Evolutionary conservation across 1,284 basidiomycete species (phyloP).

Genomic region (Ceratobasidium papillatum): DNA sequence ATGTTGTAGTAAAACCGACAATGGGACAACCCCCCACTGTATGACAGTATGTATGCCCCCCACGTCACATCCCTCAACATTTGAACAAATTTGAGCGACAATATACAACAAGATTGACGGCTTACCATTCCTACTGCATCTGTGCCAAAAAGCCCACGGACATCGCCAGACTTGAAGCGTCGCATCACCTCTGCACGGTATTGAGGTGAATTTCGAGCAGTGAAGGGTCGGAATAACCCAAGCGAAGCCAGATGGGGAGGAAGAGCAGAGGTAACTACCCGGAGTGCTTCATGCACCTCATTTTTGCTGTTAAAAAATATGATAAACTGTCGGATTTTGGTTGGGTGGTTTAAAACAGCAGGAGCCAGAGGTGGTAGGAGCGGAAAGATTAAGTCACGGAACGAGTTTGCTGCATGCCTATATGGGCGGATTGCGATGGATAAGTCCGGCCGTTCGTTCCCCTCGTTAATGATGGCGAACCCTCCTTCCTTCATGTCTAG

Average conservation of each 20-base stretch:
- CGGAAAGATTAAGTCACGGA: slow-evolving; percentile 53
- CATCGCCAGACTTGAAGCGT: slow-evolving; percentile 45
- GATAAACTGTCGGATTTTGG: background rate
- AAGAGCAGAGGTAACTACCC: background rate
- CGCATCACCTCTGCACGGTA: background rate
- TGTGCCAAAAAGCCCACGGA: slow-evolving; percentile 52
- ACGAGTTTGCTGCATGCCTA: slow-evolving; percentile 53
- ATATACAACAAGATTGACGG: background rate
- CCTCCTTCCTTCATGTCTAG: slow-evolving; percentile 49
- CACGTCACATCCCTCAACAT: slow-evolving; percentile 52
- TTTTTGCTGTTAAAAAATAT: slow-evolving; percentile 12
- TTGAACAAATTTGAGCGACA: background rate
- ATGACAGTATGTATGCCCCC: slow-evolving; percentile 52
- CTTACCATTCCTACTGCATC: slow-evolving; percentile 55
- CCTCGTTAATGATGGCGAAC: slow-evolving; percentile 49
- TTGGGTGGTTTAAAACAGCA: no score
- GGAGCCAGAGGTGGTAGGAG: no score
- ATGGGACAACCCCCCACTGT: slow-evolving; percentile 50
- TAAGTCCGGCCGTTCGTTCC: slow-evolving; percentile 56
- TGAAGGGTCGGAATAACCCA: slow-evolving; percentile 27
- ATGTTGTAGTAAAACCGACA: slow-evolving; percentile 51
- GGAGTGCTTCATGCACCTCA: background rate
- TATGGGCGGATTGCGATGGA: slow-evolving; percentile 54
- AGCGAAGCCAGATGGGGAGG: background rate
- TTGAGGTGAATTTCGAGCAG: background rate